Conservation (phyloP, 2,329 filamentous ascomycete genomes). For the Eutypa lata region DNA sequence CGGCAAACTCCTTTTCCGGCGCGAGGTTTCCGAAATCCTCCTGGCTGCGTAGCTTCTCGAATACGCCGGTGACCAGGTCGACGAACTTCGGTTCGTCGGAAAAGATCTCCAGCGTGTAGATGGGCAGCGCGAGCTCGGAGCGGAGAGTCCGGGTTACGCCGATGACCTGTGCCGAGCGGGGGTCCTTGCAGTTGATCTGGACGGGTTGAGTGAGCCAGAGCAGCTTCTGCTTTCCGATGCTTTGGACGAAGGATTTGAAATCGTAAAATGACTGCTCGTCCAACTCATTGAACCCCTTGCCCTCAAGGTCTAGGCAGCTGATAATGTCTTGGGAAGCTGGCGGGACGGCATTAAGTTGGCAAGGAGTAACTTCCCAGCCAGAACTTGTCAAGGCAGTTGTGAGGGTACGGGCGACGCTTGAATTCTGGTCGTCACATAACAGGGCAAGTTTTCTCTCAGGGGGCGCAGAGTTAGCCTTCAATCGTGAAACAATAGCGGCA, state of each 20-base stretch:
- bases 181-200: constrained; percentile 26
- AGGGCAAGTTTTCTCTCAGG: constrained; percentile 9
- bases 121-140: constrained; percentile 23
- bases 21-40: constrained; percentile 16
- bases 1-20: constrained; percentile 30
- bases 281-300: constrained; percentile 24
- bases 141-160: constrained; percentile 29
- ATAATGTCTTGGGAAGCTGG: constrained; percentile 22
- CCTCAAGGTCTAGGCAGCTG: constrained; percentile 22
- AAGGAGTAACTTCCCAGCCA: constrained; percentile 15
- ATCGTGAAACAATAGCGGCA: constrained; percentile 14
- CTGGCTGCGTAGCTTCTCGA: constrained; percentile 17
- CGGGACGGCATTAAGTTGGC: constrained; percentile 11
- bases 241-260: constrained; percentile 12
- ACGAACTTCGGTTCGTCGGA: constrained; percentile 9
- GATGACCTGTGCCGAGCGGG: constrained; percentile 24
- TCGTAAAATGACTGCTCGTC: constrained; percentile 10
- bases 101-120: constrained; percentile 30
- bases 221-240: constrained; percentile 12
- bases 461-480: not conserved
- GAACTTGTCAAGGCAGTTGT: constrained; percentile 7
- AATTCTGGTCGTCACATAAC: constrained; percentile 7
- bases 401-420: constrained; percentile 5
- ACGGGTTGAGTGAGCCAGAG: constrained; percentile 30
- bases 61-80: constrained; percentile 14